Base-by-base conservation (phyloP, 176 grass and related monocot species). In the Lolium rigidum region DNA sequence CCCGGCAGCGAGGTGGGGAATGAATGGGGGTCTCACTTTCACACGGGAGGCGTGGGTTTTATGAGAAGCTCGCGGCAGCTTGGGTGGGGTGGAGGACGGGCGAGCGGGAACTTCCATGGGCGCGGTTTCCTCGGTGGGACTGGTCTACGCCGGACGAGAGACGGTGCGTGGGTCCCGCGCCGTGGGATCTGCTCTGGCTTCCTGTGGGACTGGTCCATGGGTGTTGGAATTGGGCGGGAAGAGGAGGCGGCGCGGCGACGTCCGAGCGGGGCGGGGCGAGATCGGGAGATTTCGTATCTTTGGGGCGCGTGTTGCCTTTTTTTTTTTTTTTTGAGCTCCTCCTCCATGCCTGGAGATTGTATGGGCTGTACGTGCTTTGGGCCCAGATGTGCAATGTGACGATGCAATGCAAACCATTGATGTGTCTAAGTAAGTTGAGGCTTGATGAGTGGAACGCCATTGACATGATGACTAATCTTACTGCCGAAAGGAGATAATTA, bases 101-200 rank as follows among this genome's bases (percentile, higher is more conserved):
- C 84, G 84, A 84, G 88, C 84, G 84, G 88, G 88, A 90, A 63
- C 21, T 39, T 78, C 73, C 22, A 78, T 9, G 65, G 16, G 9
- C 2, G 15, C 13, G 9, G 8, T 9, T 14, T 5, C 2, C 13
- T 5, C 3, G 0, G 15, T 56, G 64, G 46, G 14, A 9, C 3
- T 13, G 84, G 64, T 55, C n/a, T 55, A 41, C 16, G 6, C 4
- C 4, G 0, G 0, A 0, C 10, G 16, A 0, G 8, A 78, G 0
- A 0, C 55, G 44, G 39, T 46, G 0, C 9, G 46, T 83, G 74
- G 84, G 71, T 1, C 62, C 44, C 0, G 0, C 0, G 4, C 2
- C 4, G 21, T 16, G 64, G 2, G 3, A 69, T 5, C 55, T 3
- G 54, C 28, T 20, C 3, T 18, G 54, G 9, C 22, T 31, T 21